Conservation (phyloP, 129 eudicot genomes). For the Flaveria sonorensis region DNA sequence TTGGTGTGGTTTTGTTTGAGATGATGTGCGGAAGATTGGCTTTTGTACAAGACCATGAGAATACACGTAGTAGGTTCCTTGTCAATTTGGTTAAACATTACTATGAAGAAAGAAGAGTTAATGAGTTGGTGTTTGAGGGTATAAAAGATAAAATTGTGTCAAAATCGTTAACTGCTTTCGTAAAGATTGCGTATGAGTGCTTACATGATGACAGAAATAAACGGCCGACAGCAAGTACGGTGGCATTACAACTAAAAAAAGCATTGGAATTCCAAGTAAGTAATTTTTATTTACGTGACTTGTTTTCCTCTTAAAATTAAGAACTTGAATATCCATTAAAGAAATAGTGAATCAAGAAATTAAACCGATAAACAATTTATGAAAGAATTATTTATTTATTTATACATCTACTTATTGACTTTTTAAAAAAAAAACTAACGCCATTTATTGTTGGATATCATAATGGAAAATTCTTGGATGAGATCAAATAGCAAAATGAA, state of each 20-base stretch:
- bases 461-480: too few relatives aligned
- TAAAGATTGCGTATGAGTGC: not conserved
- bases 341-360: too few relatives aligned
- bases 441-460: too few relatives aligned
- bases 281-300: not conserved
- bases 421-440: too few relatives aligned
- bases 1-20: conserved; percentile 9
- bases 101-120: not conserved
- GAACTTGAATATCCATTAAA: too few relatives aligned
- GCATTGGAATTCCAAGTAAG: conserved; percentile 14
- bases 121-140: not conserved
- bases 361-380: too few relatives aligned
- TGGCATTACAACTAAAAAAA: not conserved
- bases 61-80: not conserved
- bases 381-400: too few relatives aligned
- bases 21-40: not conserved
- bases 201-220: not conserved
- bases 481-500: not conserved
- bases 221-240: not conserved
- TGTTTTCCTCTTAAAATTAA: too few relatives aligned
- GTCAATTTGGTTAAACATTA: not conserved
- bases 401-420: too few relatives aligned
- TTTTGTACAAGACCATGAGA: not conserved
- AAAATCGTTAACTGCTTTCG: not conserved
- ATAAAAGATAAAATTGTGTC: not conserved